These are phyloP conservation scores for Kwoniella sp. DNA, from an alignment of 768 basidiomycete species.

Conservation along the genomic window DNA sequence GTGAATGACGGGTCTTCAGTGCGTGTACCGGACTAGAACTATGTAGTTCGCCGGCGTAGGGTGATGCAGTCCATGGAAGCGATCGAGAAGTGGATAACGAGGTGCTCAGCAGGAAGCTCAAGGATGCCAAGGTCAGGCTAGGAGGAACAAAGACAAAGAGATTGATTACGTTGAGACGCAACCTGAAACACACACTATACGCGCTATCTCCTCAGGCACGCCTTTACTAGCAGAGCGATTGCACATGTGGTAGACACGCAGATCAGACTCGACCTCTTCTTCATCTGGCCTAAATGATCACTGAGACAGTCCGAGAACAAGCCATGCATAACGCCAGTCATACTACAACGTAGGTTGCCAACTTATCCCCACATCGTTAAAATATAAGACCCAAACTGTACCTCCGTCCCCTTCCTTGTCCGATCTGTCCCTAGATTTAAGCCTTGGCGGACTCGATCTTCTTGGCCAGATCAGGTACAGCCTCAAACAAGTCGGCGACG, in stretches of 20 bases:
- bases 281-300: no score
- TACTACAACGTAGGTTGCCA: neutral
- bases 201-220: neutral
- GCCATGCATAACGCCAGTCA: neutral
- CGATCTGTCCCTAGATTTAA: no score
- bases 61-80: neutral
- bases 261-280: no score
- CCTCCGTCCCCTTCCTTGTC: neutral
- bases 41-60: no score
- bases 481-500: constrained; percentile 89
- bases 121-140: no score
- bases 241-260: no score
- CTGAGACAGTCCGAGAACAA: neutral
- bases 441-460: constrained; percentile 67
- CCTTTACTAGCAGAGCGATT: no score
- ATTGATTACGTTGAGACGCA: neutral
- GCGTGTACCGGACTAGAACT: no score
- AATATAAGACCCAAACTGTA: neutral
- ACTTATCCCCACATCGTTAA: neutral
- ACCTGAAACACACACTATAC: neutral
- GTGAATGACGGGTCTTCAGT: no score
- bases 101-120: no score
- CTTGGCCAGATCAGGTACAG: constrained; percentile 84
- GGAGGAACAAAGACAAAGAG: neutral
- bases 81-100: neutral